Conservation (phyloP, 306 rosid species). For the Arachis stenosperma region DNA sequence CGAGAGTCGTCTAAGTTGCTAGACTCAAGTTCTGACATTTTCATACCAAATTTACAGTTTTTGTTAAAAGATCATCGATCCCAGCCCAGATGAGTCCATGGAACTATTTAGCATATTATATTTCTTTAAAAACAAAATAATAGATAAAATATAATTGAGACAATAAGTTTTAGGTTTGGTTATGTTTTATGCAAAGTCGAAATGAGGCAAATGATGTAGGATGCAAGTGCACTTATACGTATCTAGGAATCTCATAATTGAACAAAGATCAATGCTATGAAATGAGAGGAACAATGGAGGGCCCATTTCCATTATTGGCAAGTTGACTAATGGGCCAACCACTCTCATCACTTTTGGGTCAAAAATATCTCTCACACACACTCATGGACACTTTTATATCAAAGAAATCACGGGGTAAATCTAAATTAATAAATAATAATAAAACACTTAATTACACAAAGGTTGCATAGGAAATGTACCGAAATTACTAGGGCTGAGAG, state of each 20-base stretch:
- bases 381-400: background rate
- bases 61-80: too few species aligned
- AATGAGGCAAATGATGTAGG: slow-evolving; percentile 42
- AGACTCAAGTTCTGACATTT: too few species aligned
- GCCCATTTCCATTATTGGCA: slow-evolving; percentile 54
- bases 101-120: too few species aligned
- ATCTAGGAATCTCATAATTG: slow-evolving; percentile 57
- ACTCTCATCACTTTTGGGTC: slow-evolving; percentile 28
- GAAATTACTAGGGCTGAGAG: slow-evolving; percentile 30
- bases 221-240: slow-evolving; percentile 41
- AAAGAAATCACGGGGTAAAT: background rate
- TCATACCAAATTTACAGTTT: too few species aligned
- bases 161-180: too few species aligned
- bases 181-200: background rate
- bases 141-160: too few species aligned
- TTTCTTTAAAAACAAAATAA: too few species aligned
- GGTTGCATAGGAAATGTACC: slow-evolving; percentile 26
- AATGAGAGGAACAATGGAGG: slow-evolving; percentile 41
- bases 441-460: background rate
- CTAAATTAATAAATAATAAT: slow-evolving; percentile 21
- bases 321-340: slow-evolving; percentile 54
- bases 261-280: slow-evolving; percentile 38
- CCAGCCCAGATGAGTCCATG: too few species aligned
- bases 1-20: too few species aligned
- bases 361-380: slow-evolving; percentile 19